These are phyloP conservation scores for Lachnum nothofagi DNA, from an alignment of 2,329 filamentous ascomycete species.

Conservation along the genomic window DNA sequence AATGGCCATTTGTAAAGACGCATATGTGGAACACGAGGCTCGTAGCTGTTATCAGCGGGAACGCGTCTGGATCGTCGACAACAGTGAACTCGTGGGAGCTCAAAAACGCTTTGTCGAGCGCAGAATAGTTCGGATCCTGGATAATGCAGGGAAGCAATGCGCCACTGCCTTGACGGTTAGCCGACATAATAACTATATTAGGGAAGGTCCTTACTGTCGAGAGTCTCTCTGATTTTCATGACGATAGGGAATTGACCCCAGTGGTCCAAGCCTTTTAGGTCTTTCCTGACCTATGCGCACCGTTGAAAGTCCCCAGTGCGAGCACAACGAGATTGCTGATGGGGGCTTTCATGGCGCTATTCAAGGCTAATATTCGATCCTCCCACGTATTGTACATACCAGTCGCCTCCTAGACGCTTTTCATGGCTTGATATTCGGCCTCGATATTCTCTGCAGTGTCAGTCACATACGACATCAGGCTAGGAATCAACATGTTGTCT, in stretches of 20 bases:
- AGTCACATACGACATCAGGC: background rate
- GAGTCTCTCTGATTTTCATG: background rate
- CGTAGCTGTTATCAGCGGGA: background rate
- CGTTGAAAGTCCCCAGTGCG: background rate
- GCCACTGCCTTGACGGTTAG: background rate
- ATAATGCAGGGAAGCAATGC: background rate
- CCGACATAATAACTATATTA: background rate
- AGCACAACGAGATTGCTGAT: background rate
- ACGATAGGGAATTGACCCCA: background rate
- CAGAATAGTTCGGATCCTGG: background rate
- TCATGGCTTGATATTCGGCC: background rate
- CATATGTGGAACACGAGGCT: background rate
- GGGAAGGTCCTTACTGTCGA: background rate
- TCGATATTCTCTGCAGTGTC: background rate
- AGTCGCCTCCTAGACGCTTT: background rate
- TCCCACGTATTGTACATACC: background rate
- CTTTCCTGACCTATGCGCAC: background rate
- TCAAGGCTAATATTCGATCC: background rate
- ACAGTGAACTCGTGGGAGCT: background rate
- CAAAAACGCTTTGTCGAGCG: background rate
- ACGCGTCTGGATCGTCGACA: background rate
- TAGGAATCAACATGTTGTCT: background rate
- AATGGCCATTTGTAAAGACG: background rate
- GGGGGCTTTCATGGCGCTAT: background rate
- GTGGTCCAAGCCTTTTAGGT: background rate